Base-by-base conservation (phyloP, 768 basidiomycete species). In the Pleurotus eryngii region DNA sequence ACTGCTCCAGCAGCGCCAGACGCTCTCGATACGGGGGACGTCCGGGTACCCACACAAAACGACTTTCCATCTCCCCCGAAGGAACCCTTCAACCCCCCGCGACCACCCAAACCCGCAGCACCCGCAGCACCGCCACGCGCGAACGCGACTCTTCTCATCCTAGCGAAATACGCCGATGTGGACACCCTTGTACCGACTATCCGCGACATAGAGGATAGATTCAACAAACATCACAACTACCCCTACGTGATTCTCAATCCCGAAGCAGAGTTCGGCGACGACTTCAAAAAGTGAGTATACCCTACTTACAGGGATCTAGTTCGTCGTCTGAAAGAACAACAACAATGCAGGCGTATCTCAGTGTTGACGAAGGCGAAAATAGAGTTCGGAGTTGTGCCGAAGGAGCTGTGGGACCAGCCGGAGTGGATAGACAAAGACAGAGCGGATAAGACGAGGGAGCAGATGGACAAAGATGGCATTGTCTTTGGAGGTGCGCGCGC, bases 151-250 rank as follows among this genome's bases (percentile, higher is more conserved):
- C 72, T 78, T 43, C 66, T 76, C 6, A 73, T 77, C 43, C 80
- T 95, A 22, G 87, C 83, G 35, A 77, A 87, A 45, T 90, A 90
- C 65, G 70, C 74, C 30, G 89, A 91, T 57, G 61, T 86, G 4
- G 62, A 78, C 17, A 77, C 78, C 15, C 80, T 86, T 45, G 70
- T 89, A 49, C 72, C 73, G 38, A 87, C 85, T 60, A 84, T 94
- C 62, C 81, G 81, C 60, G 82, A 89, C 68, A 72, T 93, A 59
- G 94, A 96, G 72, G 83, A 89, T 60, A 73, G 85, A 40, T 95
- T 95, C 74, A 97, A 97, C 71, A 74, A 76, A 43, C 81, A 78
- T 58, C 89, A 82, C 61, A 77, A 80, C 18, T 96, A 97, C 65
- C 91, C 92, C 3, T 96, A 90, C 69, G 86, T 93, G 18, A 90